Evolutionary conservation across 345 rosid genomes (phyloP).

Genomic region (Populus euphratica): DNA sequence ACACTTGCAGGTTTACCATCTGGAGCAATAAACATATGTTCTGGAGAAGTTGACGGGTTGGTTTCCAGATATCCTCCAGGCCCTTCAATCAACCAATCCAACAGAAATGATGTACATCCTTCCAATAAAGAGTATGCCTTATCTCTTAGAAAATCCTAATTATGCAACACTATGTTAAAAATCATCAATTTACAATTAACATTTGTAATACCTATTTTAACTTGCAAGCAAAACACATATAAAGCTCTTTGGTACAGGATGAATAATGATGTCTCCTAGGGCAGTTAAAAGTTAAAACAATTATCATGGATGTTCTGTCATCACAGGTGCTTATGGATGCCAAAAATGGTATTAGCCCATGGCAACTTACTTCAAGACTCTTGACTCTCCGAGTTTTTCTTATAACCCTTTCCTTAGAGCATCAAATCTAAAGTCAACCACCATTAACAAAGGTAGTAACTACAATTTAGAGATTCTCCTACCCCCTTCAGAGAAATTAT

Average conservation of each 20-base stretch:
- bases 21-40: conserved; percentile 74
- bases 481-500: not conserved
- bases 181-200: not conserved
- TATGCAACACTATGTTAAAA: not conserved
- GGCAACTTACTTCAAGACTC: too few species aligned
- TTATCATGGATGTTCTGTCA: not conserved
- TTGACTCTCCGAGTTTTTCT: too few species aligned
- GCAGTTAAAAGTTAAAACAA: not conserved
- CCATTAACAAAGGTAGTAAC: not conserved
- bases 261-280: not conserved
- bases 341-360: not conserved
- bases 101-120: conserved; percentile 70
- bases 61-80: conserved; percentile 70
- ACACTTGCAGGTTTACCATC: conserved; percentile 77
- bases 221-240: not conserved
- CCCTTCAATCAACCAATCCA: conserved; percentile 93
- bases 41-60: conserved; percentile 97
- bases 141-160: conserved; percentile 68
- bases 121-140: conserved; percentile 82
- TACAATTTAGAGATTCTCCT: not conserved
- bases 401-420: not conserved
- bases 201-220: not conserved
- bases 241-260: not conserved
- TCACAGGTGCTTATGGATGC: not conserved
- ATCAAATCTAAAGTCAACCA: not conserved